Conservation (phyloP, 345 rosid genomes). For the Clausena lansium region DNA sequence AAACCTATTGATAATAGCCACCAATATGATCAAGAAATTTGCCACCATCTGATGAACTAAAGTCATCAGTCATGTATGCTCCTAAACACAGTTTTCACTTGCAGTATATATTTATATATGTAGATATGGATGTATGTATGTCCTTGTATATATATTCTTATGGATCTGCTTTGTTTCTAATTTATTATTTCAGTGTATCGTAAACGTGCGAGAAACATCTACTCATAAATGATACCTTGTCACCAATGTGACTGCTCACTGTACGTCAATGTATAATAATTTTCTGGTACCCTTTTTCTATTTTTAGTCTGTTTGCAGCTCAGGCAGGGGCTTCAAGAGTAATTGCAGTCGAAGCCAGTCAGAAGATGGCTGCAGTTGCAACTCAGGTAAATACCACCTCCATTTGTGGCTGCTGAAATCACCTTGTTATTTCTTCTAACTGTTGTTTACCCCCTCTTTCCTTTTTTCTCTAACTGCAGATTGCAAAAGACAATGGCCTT, state of each 20-base stretch:
- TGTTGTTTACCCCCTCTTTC: background rate
- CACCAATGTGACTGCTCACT: background rate
- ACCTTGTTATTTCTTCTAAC: constrained; percentile 13
- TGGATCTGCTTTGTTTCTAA: background rate
- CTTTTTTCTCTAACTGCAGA: constrained; percentile 36
- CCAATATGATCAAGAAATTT: background rate
- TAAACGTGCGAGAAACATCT: background rate
- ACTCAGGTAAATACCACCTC: constrained; percentile 55
- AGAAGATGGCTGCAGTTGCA: constrained; percentile 93
- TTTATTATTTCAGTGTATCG: background rate
- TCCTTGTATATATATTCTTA: no score
- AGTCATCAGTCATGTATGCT: background rate
- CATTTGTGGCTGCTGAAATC: background rate
- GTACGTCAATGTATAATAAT: background rate
- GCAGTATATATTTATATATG: background rate
- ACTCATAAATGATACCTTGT: background rate
- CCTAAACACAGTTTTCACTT: background rate
- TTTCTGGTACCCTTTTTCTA: constrained; percentile 15
- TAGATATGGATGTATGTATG: no score
- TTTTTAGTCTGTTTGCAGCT: constrained; percentile 81
- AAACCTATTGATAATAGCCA: background rate
- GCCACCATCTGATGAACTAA: background rate
- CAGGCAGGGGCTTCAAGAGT: constrained; percentile 93
- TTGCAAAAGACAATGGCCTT: constrained; percentile 76
- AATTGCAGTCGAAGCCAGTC: constrained; percentile 88